A percentile compares a stretch with the other conserved stretches of the same genome.
These are phyloP conservation scores for Rhamnella rubrinervis DNA, from an alignment of 331 rosid genomes.

Conservation along the genomic window DNA sequence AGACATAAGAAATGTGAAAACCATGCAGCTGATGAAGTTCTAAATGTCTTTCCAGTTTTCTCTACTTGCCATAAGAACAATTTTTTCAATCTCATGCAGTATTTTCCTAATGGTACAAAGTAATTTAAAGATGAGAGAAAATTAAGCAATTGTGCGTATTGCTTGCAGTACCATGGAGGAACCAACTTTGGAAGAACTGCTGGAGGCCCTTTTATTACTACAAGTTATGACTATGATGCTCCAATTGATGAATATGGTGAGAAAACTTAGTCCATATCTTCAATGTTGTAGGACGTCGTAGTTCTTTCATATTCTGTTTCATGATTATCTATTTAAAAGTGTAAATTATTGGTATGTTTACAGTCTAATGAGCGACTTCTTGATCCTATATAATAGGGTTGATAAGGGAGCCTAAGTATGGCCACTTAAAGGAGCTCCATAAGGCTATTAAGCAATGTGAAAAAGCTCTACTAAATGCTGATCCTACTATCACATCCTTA, in stretches of 20 bases:
- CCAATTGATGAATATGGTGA: conserved; percentile 59
- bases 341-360: neutral
- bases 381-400: conserved; percentile 33
- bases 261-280: conserved; percentile 1
- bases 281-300: too few relatives aligned
- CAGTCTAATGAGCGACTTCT: conserved; percentile 7
- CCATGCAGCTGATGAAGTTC: neutral
- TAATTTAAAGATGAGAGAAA: neutral
- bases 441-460: conserved; percentile 44
- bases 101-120: too few relatives aligned
- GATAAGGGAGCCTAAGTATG: conserved; percentile 54
- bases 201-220: conserved; percentile 55
- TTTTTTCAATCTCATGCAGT: too few relatives aligned
- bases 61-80: neutral
- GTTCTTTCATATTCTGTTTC: neutral
- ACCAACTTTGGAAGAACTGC: conserved; percentile 56
- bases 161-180: conserved; percentile 52
- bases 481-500: conserved; percentile 33
- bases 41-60: neutral
- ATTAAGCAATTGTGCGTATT: too few relatives aligned
- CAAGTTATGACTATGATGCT: conserved; percentile 61
- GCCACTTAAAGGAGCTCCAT: conserved; percentile 51
- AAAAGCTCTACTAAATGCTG: conserved; percentile 38
- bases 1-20: neutral
- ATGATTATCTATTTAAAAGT: neutral